phyloP scores from a whole-genome alignment of 176 grass and related monocot species.

The Tillandsia leiboldiana region DNA sequence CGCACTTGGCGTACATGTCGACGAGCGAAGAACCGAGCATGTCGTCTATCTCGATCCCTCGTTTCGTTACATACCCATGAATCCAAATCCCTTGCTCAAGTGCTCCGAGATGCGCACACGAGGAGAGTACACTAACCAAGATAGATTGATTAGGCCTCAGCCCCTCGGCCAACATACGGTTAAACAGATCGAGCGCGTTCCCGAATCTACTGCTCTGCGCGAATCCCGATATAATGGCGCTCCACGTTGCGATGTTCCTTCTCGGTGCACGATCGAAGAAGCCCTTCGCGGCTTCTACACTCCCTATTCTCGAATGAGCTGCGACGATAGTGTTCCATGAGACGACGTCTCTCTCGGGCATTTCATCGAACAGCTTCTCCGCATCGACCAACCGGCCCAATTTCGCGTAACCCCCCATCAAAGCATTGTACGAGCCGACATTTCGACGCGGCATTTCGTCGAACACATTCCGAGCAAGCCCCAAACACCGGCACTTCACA shows the following conservation, averaged over 20 bases:
- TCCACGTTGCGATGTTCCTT: conserved; percentile 20
- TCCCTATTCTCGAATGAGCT: conserved; percentile 9
- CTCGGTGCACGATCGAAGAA: neutral
- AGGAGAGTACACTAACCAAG: conserved; percentile 16
- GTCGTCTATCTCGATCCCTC: conserved; percentile 14
- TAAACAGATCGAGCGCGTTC: conserved; percentile 6
- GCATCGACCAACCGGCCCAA: conserved; percentile 2
- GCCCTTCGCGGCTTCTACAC: neutral
- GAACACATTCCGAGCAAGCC: neutral
- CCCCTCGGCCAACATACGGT: conserved; percentile 8
- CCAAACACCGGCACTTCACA: conserved; percentile 3
- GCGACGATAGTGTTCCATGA: conserved; percentile 25
- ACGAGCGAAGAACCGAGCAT: conserved; percentile 17
- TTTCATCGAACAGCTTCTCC: conserved; percentile 5
- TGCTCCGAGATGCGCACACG: conserved; percentile 12
- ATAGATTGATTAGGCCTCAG: conserved; percentile 10
- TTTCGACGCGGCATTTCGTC: conserved; percentile 12
- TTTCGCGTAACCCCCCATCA: conserved; percentile 1
- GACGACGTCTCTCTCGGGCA: conserved; percentile 18
- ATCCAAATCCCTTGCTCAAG: conserved; percentile 20
- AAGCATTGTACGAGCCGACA: conserved; percentile 15
- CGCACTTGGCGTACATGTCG: conserved; percentile 23
- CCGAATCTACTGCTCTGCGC: conserved; percentile 8
- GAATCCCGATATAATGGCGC: conserved; percentile 11
- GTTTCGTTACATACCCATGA: conserved; percentile 4